Percentiles rank a stretch among this genome's conserved stretches.
phyloP scores from a whole-genome alignment of 805 yeast genomes.

The Candida wancherniae region DNA sequence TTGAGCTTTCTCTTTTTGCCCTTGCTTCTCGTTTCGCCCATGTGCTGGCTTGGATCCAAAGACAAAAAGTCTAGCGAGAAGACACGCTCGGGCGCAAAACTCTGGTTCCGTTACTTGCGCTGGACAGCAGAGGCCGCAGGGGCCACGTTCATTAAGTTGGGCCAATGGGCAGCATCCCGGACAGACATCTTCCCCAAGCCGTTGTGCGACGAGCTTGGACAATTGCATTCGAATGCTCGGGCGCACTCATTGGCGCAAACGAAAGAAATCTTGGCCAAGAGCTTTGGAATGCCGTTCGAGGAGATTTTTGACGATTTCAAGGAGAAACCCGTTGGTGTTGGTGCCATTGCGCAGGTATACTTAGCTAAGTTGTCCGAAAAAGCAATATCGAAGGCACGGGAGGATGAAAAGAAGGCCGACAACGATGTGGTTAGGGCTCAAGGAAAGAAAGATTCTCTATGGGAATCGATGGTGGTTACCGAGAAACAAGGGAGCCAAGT shows the following conservation, averaged over 20 bases:
- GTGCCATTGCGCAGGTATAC: conserved; percentile 97
- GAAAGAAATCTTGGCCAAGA: conserved; percentile 47
- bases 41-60: conserved; percentile 51
- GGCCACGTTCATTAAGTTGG: conserved; percentile 85
- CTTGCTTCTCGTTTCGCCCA: conserved; percentile 59
- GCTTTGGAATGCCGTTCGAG: conserved; percentile 60
- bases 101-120: conserved; percentile 69
- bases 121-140: conserved; percentile 79
- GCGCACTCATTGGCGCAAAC: conserved; percentile 67
- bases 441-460: conserved; percentile 16
- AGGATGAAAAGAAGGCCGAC: conserved; percentile 18
- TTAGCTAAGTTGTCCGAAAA: conserved; percentile 56
- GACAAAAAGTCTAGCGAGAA: conserved; percentile 24
- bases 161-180: conserved; percentile 99
- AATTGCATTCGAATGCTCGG: conserved; percentile 77
- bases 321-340: conserved; percentile 84
- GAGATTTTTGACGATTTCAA: conserved; percentile 78
- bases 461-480: conserved; percentile 33
- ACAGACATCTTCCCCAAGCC: conserved; percentile 84
- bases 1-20: conserved; percentile 67
- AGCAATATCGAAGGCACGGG: conserved; percentile 35
- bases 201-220: conserved; percentile 70
- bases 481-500: conserved; percentile 26
- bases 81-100: conserved; percentile 54
- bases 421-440: conserved; percentile 11